Conservation (phyloP, 1,284 basidiomycete genomes). For the Xanthoconium separans region DNA sequence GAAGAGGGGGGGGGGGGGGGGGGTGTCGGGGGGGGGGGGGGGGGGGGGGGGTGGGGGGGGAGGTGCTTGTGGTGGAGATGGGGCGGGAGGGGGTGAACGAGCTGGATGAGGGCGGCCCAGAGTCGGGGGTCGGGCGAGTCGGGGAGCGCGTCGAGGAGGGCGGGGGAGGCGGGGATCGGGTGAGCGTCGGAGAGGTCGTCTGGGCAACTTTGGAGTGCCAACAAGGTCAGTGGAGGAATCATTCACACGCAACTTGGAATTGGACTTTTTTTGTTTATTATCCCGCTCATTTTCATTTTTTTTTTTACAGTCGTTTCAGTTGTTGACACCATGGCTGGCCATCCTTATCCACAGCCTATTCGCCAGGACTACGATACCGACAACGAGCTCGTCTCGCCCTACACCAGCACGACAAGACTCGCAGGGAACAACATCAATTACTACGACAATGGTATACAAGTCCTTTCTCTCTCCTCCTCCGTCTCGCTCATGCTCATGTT, state of each 20-base stretch:
- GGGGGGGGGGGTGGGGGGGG: conserved; percentile 50
- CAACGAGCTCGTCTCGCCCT: conserved; percentile 30
- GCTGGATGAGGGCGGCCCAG: conserved; percentile 60
- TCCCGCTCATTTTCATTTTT: conserved; percentile 6
- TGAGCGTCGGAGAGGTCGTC: too few species aligned
- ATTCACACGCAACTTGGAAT: conserved; percentile 24
- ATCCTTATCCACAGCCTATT: conserved; percentile 31
- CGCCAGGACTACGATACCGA: conserved; percentile 36
- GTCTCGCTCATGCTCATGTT: conserved; percentile 27
- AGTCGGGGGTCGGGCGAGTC: conserved; percentile 49
- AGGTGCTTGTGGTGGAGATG: conserved; percentile 43
- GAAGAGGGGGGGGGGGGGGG: too few species aligned
- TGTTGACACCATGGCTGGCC: conserved; percentile 20
- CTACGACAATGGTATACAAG: conserved; percentile 20
- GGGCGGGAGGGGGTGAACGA: conserved; percentile 53
- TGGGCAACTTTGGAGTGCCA: too few species aligned
- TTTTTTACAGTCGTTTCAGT: conserved; percentile 28
- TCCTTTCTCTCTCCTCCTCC: background rate
- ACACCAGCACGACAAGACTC: conserved; percentile 34
- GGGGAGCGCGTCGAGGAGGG: conserved; percentile 14
- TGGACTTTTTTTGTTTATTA: conserved; percentile 23
- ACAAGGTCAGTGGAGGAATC: too few species aligned
- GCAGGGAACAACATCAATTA: conserved; percentile 25
- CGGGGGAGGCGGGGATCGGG: conserved; percentile 32
- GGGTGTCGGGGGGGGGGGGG: too few species aligned